Percentiles rank a stretch among this genome's conserved stretches.
Evolutionary conservation across 2,329 filamentous ascomycete species (phyloP).

Genomic region (Westerdykella aurantiaca): DNA sequence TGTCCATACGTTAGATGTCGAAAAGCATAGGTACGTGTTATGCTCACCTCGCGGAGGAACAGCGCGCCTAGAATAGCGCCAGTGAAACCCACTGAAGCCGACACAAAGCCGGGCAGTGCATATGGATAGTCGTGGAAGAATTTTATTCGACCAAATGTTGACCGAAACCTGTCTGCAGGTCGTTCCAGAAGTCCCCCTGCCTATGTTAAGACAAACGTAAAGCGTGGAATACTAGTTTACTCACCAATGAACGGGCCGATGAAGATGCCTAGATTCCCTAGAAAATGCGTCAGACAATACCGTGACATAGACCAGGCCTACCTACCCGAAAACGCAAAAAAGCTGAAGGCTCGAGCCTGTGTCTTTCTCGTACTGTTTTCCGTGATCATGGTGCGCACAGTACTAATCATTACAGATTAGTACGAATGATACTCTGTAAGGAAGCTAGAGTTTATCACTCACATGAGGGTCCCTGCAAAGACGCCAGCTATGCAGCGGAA

Average conservation of each 20-base stretch:
- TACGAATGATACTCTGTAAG: background rate
- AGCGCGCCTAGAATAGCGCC: conserved; percentile 50
- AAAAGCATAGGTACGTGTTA: background rate
- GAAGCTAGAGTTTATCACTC: conserved; percentile 7
- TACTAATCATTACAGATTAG: conserved; percentile 28
- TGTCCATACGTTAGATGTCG: conserved; percentile 2
- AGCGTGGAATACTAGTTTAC: background rate
- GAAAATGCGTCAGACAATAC: too few relatives aligned
- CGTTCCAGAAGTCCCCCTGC: conserved; percentile 62
- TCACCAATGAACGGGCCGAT: conserved; percentile 59
- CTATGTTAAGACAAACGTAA: conserved; percentile 2
- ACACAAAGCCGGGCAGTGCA: conserved; percentile 56
- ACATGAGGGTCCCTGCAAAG: conserved; percentile 66
- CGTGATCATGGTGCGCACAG: conserved; percentile 69
- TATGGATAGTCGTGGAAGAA: conserved; percentile 64
- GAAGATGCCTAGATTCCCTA: conserved; percentile 63
- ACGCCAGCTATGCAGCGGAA: conserved; percentile 66
- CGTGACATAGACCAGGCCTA: too few relatives aligned
- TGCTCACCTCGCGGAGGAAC: conserved; percentile 54
- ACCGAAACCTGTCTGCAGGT: conserved; percentile 59
- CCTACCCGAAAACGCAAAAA: conserved; percentile 63
- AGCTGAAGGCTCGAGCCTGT: conserved; percentile 68
- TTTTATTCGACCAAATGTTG: conserved; percentile 48
- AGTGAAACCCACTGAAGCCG: conserved; percentile 50
- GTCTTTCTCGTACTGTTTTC: conserved; percentile 66